Percentiles rank a stretch among this genome's conserved stretches.
Conservation (phyloP, 2,329 filamentous ascomycete species). For the Fusarium fracticaudum region DNA sequence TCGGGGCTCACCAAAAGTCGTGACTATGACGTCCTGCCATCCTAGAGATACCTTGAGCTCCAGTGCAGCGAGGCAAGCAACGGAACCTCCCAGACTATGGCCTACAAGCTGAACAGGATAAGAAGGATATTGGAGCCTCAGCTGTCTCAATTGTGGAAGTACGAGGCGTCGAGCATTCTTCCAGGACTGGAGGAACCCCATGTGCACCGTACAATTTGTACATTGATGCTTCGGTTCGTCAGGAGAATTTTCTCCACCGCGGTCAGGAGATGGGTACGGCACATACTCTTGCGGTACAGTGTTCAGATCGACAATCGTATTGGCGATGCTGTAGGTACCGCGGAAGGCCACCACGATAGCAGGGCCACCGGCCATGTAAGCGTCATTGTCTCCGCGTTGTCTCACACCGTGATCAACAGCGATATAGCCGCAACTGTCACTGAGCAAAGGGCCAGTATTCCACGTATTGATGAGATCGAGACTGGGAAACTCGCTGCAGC, state of each 20-base stretch:
- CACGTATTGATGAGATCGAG: conserved; percentile 86
- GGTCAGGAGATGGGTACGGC: conserved; percentile 76
- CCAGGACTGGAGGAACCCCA: conserved; percentile 90
- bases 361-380: conserved; percentile 22
- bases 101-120: conserved; percentile 84
- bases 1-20: conserved; percentile 91
- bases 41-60: conserved; percentile 79
- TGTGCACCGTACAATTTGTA: conserved; percentile 89
- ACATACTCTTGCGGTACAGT: conserved; percentile 90
- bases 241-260: conserved; percentile 48
- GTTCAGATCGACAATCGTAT: conserved; percentile 89
- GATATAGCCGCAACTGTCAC: conserved; percentile 93
- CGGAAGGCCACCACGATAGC: conserved; percentile 87
- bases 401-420: conserved; percentile 75
- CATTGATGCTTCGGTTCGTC: conserved; percentile 66
- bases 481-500: conserved; percentile 83
- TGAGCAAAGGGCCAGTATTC: conserved; percentile 87
- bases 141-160: conserved; percentile 70
- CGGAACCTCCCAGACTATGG: conserved; percentile 91
- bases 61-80: conserved; percentile 85
- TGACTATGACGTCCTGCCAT: conserved; percentile 78
- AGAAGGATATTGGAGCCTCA: conserved; percentile 69
- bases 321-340: conserved; percentile 92
- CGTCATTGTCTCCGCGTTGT: conserved; percentile 25
- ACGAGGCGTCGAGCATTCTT: conserved; percentile 75